Evolutionary conservation across 2,329 filamentous ascomycete genomes (phyloP), one percentile per base, ranked within the genome.

Genomic region (Diplodia intermedia): DNA sequence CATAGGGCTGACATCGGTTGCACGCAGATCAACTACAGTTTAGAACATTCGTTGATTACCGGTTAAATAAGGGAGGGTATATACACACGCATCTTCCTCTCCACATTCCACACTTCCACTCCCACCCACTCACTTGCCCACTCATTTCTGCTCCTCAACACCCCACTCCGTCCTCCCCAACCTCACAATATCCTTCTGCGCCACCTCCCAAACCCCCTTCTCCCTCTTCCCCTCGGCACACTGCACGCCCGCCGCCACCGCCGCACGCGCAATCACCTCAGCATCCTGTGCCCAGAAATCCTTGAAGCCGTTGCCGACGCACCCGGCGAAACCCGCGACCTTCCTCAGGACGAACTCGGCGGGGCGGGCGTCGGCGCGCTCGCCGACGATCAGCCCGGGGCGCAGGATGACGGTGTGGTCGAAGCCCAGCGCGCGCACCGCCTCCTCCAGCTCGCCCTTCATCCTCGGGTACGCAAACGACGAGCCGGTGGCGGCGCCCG

Each of bases 401-500:
- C 89, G 79, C 50, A 90, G 60, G 66, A 97, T 90, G 67, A 97
- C 86, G 4, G 89, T 90, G 71, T 91, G 88, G 61, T 94, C 91
- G 75, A 97, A 97, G 4, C 82, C 89, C 4, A 94, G 80, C 52
- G 81, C 86, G 76, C 87, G 86, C 69, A 97, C 86, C 18, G 88
- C 83, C 40, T 96, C 90, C 78, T 98, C 94, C 50, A 97, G 88
- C 73, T 95, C 91, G 29, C 88, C 89, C 84, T 97, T 97, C 92
- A 97, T 95, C 78, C 83, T 83, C 1, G 79, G 31, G 69, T 91
- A 91, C 0, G 82, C 78, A 6, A 90, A 76, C 1, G 73, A 83
- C 71, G 81, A 87, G 70, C 80, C 85, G 80, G 74, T 83, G 80
- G 76, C 86, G n/a, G 82, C 83, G 62, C 79, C 81, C 0, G 74